These are phyloP conservation scores for Aspergillus bertholletiae DNA, from an alignment of 495 filamentous ascomycete genomes.

Conservation along the genomic window DNA sequence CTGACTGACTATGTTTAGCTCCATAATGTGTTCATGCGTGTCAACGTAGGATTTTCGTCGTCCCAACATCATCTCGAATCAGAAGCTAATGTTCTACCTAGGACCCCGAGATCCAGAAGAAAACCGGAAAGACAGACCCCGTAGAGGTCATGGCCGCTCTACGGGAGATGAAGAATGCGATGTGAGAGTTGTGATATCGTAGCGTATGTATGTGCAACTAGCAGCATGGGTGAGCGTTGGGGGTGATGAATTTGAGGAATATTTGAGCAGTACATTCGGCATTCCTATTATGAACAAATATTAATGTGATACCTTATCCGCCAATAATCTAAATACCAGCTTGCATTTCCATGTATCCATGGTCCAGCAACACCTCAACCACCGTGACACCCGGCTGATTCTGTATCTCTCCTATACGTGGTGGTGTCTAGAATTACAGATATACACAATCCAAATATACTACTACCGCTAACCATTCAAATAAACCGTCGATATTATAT, in stretches of 20 bases:
- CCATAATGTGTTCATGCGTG: slow-evolving; percentile 96
- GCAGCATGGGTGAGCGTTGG: not conserved
- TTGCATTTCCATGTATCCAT: not conserved
- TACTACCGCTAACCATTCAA: no score
- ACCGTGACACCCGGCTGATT: no score
- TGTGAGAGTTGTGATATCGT: slow-evolving; percentile 22
- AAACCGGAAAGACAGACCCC: slow-evolving; percentile 75
- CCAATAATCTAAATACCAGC: not conserved
- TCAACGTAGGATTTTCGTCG: slow-evolving; percentile 56
- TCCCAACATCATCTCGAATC: not conserved
- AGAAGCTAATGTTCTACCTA: slow-evolving; percentile 24
- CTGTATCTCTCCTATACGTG: no score
- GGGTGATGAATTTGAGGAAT: not conserved
- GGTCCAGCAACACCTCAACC: no score
- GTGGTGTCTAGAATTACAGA: no score
- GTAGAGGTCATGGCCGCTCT: slow-evolving; percentile 83
- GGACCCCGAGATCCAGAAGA: slow-evolving; percentile 83
- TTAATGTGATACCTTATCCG: not conserved
- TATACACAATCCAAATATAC: no score
- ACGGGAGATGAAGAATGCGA: slow-evolving; percentile 88
- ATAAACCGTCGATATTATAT: no score
- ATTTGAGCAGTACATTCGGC: not conserved
- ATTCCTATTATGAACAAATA: not conserved
- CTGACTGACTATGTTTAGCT: slow-evolving; percentile 45
- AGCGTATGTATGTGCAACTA: not conserved